phyloP scores from a whole-genome alignment of 192 early-diverging fungal genomes.

The Coemansia sp. region DNA sequence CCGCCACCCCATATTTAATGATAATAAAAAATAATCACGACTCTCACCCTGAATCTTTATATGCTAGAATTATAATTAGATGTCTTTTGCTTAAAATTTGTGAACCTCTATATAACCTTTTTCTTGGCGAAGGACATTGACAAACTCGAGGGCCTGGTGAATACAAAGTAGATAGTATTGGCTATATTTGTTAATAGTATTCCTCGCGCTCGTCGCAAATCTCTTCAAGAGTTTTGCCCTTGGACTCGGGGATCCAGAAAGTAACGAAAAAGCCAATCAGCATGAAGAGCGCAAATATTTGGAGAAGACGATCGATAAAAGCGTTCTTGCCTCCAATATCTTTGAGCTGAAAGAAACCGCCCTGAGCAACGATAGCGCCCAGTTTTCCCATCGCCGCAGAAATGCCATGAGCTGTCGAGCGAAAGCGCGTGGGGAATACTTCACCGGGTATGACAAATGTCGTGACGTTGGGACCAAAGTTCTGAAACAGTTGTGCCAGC shows the following conservation, averaged over 20 bases:
- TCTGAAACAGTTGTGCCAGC: conserved; percentile 76
- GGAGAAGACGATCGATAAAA: conserved; percentile 60
- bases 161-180: too few species aligned
- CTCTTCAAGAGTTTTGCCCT: conserved; percentile 45
- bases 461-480: conserved; percentile 94
- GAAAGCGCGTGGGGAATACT: conserved; percentile 75
- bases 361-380: conserved; percentile 71
- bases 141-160: too few species aligned
- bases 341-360: conserved; percentile 66
- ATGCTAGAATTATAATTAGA: too few species aligned
- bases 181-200: neutral
- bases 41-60: too few species aligned
- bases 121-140: too few species aligned
- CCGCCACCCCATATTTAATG: neutral
- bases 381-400: conserved; percentile 76
- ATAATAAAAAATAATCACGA: neutral
- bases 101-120: too few species aligned
- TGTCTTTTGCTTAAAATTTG: too few species aligned
- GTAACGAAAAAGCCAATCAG: conserved; percentile 59
- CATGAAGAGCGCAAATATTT: conserved; percentile 74
- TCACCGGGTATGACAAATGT: conserved; percentile 83
- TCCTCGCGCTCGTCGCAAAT: conserved; percentile 39
- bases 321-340: conserved; percentile 64
- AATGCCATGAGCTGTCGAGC: conserved; percentile 77
- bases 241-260: conserved; percentile 49